Base-by-base conservation (phyloP, 495 filamentous ascomycete species). In the Friedmanniomyces simplex region DNA sequence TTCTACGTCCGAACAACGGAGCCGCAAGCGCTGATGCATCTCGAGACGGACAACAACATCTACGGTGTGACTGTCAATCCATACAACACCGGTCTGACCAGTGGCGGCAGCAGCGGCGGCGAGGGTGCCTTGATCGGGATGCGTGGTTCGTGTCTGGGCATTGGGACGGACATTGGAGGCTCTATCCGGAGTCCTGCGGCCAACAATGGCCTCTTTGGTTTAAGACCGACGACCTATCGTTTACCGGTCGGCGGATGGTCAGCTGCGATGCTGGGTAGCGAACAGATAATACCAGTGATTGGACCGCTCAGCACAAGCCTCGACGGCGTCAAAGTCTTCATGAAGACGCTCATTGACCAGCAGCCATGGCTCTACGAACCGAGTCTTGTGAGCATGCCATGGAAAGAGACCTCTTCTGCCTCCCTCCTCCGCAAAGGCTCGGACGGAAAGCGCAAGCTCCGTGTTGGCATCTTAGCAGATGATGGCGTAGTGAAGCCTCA, bases 401-500 rank as follows among this genome's bases (percentile, higher is more conserved):
- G 65, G 65, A 58, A 64, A 43, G 50, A 62, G 7, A 42, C 20
- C 1, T 28, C 53, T 1, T n/a, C 46, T 7, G 41, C 25, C 5
- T 34, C 26, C 21, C 37, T 47, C 3, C 52, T 59, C 20, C 45
- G 49, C 1, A 28, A 25, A 22, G 37, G 18, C 11, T 12, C 20
- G 4, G 39, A 36, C n/a, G 63, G 60, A 16, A 48, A 52, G 26
- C 47, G 50, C 18, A 65, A 55, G 54, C 70, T 89, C 42, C 85
- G 80, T 48, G 67, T 91, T 25, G 87, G 71, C 1, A 79, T 91
- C 21, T 71, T 89, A 50, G 83, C 80, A 79, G 72, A 84, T 68
- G 87, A 91, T 63, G 82, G 79, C 26, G 69, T 83, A n/a, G 82
- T 87, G 24, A 77, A 73, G 43, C 85, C 85, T 1, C 86, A 89